These are phyloP conservation scores for Podospora pseudocomata DNA, from an alignment of 495 filamentous ascomycete species.

Conservation along the genomic window DNA sequence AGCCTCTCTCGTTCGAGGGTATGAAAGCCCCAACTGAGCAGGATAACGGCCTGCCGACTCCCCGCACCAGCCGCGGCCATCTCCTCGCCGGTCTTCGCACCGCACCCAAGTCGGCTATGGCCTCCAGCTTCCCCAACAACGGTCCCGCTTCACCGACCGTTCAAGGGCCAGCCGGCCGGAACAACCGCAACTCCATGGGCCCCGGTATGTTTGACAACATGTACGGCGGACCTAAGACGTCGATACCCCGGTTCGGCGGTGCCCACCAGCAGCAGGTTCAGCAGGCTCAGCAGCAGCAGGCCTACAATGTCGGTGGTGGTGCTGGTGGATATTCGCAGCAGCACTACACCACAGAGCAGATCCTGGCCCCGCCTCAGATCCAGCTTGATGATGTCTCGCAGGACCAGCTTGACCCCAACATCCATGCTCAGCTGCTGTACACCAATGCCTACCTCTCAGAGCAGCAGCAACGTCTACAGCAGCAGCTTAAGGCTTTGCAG, in stretches of 20 bases:
- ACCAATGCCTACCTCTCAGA: constrained; percentile 83
- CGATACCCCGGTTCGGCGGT: constrained; percentile 40
- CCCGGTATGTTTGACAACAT: constrained; percentile 46
- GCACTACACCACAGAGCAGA: constrained; percentile 66
- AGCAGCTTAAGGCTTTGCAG: constrained; percentile 55
- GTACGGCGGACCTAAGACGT: constrained; percentile 53
- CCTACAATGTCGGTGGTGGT: constrained; percentile 29
- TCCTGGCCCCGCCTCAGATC: constrained; percentile 78
- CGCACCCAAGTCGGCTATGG: constrained; percentile 77
- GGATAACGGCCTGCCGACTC: constrained; percentile 64
- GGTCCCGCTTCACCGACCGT: constrained; percentile 59
- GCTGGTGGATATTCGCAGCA: constrained; percentile 33
- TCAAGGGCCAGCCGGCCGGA: constrained; percentile 30
- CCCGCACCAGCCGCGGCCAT: constrained; percentile 90
- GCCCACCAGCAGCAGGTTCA: constrained; percentile 19
- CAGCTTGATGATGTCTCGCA: constrained; percentile 62
- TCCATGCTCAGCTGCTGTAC: constrained; percentile 78
- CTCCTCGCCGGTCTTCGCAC: constrained; percentile 91
- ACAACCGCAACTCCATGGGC: constrained; percentile 44
- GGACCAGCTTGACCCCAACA: constrained; percentile 71
- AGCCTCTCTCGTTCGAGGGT: constrained; percentile 74
- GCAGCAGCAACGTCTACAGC: constrained; percentile 77
- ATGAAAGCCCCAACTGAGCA: constrained; percentile 47
- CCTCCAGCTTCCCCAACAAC: constrained; percentile 56
- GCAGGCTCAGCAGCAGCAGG: constrained; percentile 28